Evolutionary conservation across 306 rosid species (phyloP), one percentile per base, ranked within the genome.

Genomic region (Begonia fuchsioides): DNA sequence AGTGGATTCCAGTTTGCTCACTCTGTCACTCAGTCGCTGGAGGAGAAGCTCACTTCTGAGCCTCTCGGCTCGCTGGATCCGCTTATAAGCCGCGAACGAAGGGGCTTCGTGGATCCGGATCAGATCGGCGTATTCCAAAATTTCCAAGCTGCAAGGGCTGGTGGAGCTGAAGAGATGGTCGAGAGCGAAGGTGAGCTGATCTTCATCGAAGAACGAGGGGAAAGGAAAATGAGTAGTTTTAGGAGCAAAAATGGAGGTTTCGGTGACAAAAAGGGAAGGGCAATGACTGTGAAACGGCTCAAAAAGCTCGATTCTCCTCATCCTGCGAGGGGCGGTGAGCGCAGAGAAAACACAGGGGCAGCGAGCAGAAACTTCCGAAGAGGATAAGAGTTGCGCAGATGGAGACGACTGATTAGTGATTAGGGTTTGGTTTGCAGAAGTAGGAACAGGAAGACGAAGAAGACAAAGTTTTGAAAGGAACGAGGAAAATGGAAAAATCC

Each of bases 1-100:
- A 7, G 74, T 76, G 12, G 92, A 68, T 60, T 90, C 98, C 12
- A 90, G 41, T 64, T 81, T 66, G 6, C 76, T 15, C 15, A 90
- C 94, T 26, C 87, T 72, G 58, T 81, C 87, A 55, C 59, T 8
- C 55, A 90, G 58, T 17, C 56, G 73, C 71, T 64, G 70, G 64
- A 81, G 48, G 58, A 63, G 26, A 16, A 65, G 11, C 48, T 71
- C 86, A 1, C 56, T 64, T 5, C 65, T 71, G 15, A 63, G 72
- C 52, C 60, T 68, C 57, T 79, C 72, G 13, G 72, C 47, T 13
- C 81, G 72, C 60, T 65, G 78, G 49, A 71, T 57, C 56, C 72
- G 77, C 56, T 57, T 52, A 62, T 57, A 41, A 3, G 68, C 54
- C 6, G 65, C n/a, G 43, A 68, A 44, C 56, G 57, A 52, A 20